Evolutionary conservation across 306 rosid genomes (phyloP).

Genomic region (Hippophae tibetana): DNA sequence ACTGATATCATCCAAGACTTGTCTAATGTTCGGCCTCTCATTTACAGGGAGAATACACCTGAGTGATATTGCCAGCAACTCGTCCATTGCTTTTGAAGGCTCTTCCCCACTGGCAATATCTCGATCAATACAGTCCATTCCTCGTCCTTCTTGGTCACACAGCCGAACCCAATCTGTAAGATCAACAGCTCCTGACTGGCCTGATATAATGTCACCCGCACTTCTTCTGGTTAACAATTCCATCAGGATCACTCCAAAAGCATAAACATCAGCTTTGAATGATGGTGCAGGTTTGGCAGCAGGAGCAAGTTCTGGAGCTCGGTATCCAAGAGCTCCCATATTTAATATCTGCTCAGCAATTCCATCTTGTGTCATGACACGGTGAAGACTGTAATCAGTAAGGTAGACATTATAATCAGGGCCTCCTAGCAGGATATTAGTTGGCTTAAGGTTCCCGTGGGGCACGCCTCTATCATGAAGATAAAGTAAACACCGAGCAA

Average conservation of each 20-base stretch:
- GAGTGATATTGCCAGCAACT: conserved; percentile 66
- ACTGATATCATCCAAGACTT: conserved; percentile 73
- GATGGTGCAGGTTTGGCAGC: conserved; percentile 90
- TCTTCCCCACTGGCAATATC: conserved; percentile 86
- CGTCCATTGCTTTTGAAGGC: conserved; percentile 68
- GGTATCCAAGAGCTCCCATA: conserved; percentile 83
- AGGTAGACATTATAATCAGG: conserved; percentile 77
- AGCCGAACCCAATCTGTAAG: conserved; percentile 81
- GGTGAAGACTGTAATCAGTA: conserved; percentile 92
- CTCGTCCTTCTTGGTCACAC: conserved; percentile 70
- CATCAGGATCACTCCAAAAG: conserved; percentile 77
- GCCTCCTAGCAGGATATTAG: conserved; percentile 79
- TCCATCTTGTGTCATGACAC: conserved; percentile 95
- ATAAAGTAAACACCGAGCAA: conserved; percentile 96
- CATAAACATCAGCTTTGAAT: conserved; percentile 89
- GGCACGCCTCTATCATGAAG: conserved; percentile 99
- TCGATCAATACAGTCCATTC: conserved; percentile 79
- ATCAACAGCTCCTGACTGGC: conserved; percentile 74
- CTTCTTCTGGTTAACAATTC: conserved; percentile 90
- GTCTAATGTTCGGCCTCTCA: conserved; percentile 99
- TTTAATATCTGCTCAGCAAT: conserved; percentile 89
- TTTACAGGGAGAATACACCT: conserved; percentile 93
- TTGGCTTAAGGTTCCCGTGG: conserved; percentile 92
- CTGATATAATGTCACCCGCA: conserved; percentile 83
- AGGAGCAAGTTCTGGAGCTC: conserved; percentile 87